These are phyloP conservation scores for Alternaria triticina DNA, from an alignment of 2,329 filamentous ascomycete genomes.

Conservation along the genomic window DNA sequence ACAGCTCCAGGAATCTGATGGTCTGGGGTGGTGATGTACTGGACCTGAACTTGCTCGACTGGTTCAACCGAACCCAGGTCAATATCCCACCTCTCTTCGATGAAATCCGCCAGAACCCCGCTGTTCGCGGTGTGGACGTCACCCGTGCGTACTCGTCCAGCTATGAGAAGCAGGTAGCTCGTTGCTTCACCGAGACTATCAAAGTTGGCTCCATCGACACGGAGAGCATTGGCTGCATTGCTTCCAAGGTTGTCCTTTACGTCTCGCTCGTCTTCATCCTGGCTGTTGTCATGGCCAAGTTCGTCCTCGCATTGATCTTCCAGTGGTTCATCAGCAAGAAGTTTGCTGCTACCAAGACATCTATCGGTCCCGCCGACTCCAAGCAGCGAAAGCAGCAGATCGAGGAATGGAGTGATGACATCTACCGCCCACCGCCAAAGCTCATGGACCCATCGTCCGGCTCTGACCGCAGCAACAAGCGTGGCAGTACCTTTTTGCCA, in stretches of 20 bases:
- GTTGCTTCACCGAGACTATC: conserved; percentile 91
- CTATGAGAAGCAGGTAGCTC: conserved; percentile 78
- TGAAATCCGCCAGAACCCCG: conserved; percentile 73
- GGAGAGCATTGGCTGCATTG: conserved; percentile 95
- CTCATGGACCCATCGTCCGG: conserved; percentile 73
- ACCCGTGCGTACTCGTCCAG: conserved; percentile 84
- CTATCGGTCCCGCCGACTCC: conserved; percentile 73
- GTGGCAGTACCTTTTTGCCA: conserved; percentile 82
- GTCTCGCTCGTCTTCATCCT: conserved; percentile 91
- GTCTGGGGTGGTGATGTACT: conserved; percentile 95
- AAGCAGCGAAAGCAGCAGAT: conserved; percentile 91
- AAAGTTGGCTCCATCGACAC: conserved; percentile 96
- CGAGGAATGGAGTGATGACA: conserved; percentile 97
- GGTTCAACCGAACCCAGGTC: conserved; percentile 87
- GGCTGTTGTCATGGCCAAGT: conserved; percentile 84
- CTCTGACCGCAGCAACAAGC: conserved; percentile 76
- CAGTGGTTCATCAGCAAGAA: conserved; percentile 93
- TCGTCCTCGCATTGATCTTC: conserved; percentile 87
- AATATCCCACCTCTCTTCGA: conserved; percentile 77
- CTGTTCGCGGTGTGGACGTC: conserved; percentile 82
- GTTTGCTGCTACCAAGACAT: conserved; percentile 85
- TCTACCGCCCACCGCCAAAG: conserved; percentile 87
- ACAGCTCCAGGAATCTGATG: conserved; percentile 85
- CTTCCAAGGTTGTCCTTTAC: conserved; percentile 95
- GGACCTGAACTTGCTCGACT: conserved; percentile 84